Evolutionary conservation across 345 rosid species (phyloP), one percentile per base, ranked within the genome.

Genomic region (Zanthoxylum bungeanum): DNA sequence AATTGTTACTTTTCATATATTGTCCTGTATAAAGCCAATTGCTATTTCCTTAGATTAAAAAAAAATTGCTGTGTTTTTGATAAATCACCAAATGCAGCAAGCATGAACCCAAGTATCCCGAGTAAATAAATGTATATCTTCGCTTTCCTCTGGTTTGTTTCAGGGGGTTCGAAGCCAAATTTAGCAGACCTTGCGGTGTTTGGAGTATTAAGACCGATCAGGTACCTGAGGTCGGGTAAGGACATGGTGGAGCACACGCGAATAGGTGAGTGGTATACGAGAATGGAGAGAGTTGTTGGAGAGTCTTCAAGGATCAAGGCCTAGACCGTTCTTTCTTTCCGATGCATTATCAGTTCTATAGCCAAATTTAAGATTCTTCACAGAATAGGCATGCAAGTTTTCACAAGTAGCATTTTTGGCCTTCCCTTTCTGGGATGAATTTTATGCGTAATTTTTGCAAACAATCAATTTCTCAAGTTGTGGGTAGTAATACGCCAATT

Each of bases 191-290:
- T 89, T 65, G 90, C 92, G 3, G 88, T 84, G 21, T 87, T 84
- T 19, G 92, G 94, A 9, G 90, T 87, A 30, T 71, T 89, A 14
- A 84, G 90, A 80, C 94, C 91, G 3, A 89, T 87, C 40, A 88
- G 89, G 2, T 72, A 85, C 79, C 71, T 89, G 52, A 79, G 81
- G 57, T 82, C 89, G 30, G 92, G 94, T 67, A 83, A 60, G 66
- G 94, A 89, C 72, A 89, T 87, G 92, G 90, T 84, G 81, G 90
- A 85, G 76, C 81, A 87, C 69, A 87, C 94, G 16, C 83, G 80
- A 34, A 89, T 89, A 6, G 89, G 89, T 1, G 87, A 85, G 14
- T 85, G 94, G 94, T 89, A 85, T 80, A 33, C 84, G 1, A 81
- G 90, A 68, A 89, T 89, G 94, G 91, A 87, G 77, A 59, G 25